Evolutionary conservation across 352 stramenopile species (phyloP).

Genomic region (Elongisporangium undulatum): DNA sequence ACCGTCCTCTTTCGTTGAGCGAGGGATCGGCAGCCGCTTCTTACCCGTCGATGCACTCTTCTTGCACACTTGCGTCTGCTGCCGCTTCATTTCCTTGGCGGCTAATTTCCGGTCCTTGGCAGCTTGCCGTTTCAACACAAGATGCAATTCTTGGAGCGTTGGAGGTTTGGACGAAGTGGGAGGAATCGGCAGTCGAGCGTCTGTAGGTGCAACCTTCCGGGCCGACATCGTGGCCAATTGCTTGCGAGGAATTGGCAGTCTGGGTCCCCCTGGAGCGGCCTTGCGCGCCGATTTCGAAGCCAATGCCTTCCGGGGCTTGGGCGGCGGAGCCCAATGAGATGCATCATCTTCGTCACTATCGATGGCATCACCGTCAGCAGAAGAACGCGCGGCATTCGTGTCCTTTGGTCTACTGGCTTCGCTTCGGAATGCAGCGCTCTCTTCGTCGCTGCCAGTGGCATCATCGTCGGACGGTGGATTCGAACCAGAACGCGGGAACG

Average conservation of each 20-base stretch:
- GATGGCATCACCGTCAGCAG: background rate
- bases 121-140: background rate
- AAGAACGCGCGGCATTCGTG: too few species aligned
- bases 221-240: background rate
- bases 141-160: background rate
- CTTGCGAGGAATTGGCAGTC: too few species aligned
- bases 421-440: background rate
- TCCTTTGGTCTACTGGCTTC: constrained; percentile 1
- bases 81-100: background rate
- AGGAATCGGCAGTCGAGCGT: background rate
- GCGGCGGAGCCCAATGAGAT: background rate
- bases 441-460: background rate
- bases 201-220: background rate
- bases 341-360: background rate
- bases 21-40: background rate
- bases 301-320: background rate
- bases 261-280: too few species aligned
- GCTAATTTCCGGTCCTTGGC: background rate
- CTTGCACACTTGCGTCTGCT: background rate
- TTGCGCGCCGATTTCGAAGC: too few species aligned
- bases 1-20: background rate
- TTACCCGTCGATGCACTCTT: background rate
- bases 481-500: background rate
- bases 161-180: background rate
- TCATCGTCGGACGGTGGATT: background rate